Evolutionary conservation across 768 basidiomycete species (phyloP).

Genomic region (Sutorius australiensis): DNA sequence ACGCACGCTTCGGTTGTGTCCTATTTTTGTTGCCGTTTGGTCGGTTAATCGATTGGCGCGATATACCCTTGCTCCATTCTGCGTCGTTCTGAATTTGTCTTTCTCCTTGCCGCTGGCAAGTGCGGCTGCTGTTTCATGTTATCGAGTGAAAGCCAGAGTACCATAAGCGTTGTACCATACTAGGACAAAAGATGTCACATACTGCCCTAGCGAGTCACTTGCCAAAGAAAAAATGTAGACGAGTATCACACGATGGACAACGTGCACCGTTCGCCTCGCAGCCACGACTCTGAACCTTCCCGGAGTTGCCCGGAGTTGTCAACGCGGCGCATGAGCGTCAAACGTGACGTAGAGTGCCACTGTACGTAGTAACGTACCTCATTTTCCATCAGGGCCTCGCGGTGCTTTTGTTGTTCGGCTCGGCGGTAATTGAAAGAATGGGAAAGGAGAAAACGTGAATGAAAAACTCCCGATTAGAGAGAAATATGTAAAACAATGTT

Average conservation of each 20-base stretch:
- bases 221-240: background rate
- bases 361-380: background rate
- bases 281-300: too few relatives aligned
- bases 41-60: background rate
- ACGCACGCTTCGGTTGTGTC: background rate
- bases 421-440: background rate
- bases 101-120: too few relatives aligned
- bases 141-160: background rate
- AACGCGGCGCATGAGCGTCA: too few relatives aligned
- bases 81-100: too few relatives aligned
- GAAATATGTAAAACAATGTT: too few relatives aligned
- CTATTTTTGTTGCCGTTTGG: background rate
- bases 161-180: slow-evolving; percentile 1
- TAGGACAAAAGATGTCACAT: background rate
- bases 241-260: background rate
- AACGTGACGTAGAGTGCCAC: too few relatives aligned
- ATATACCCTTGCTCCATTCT: background rate
- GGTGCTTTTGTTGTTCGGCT: background rate
- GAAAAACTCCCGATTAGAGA: too few relatives aligned
- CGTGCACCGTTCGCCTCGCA: background rate
- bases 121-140: too few relatives aligned
- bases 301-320: background rate
- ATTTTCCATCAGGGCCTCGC: background rate
- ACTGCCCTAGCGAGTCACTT: background rate
- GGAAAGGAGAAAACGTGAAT: background rate